Percentiles rank a stretch among this genome's conserved stretches.
phyloP scores from a whole-genome alignment of 176 grass and related monocot genomes.

The Aegilops umbellulata region DNA sequence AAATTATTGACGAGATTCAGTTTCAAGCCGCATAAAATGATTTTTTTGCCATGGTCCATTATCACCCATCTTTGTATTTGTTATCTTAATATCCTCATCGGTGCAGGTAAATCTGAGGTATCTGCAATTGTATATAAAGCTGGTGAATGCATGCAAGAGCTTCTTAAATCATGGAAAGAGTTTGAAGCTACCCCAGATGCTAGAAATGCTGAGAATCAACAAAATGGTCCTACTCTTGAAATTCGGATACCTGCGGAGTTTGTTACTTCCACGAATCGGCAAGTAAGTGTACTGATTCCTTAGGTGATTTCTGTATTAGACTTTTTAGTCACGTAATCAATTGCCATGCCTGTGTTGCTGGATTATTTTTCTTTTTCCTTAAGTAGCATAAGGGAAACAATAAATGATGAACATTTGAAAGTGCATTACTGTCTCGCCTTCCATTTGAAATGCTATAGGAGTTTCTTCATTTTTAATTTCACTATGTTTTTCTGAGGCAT shows the following conservation, averaged over 20 bases:
- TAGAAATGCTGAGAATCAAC: conserved; percentile 52
- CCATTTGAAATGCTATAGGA: neutral
- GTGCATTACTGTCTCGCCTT: neutral
- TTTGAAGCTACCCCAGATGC: conserved; percentile 62
- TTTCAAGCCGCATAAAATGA: conserved; percentile 19
- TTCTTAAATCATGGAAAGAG: conserved; percentile 88
- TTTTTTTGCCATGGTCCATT: neutral
- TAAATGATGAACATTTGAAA: neutral
- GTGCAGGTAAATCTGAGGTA: conserved; percentile 67
- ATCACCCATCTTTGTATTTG: conserved; percentile 5
- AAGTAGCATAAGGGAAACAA: neutral
- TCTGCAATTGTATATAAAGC: conserved; percentile 88
- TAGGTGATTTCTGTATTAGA: neutral
- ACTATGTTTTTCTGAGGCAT: neutral
- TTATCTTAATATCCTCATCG: conserved; percentile 13
- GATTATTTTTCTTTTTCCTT: neutral
- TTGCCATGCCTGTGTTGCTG: neutral
- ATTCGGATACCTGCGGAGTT: conserved; percentile 84
- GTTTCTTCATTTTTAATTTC: conserved; percentile 15
- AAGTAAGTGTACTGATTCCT: conserved; percentile 45
- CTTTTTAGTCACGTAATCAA: conserved; percentile 4
- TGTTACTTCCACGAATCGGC: conserved; percentile 85
- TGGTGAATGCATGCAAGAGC: conserved; percentile 94
- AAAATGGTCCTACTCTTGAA: conserved; percentile 68
- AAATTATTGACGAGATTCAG: neutral